Evolutionary conservation across 495 filamentous ascomycete genomes (phyloP).

Genomic region (Aspergillus funiculosus): DNA sequence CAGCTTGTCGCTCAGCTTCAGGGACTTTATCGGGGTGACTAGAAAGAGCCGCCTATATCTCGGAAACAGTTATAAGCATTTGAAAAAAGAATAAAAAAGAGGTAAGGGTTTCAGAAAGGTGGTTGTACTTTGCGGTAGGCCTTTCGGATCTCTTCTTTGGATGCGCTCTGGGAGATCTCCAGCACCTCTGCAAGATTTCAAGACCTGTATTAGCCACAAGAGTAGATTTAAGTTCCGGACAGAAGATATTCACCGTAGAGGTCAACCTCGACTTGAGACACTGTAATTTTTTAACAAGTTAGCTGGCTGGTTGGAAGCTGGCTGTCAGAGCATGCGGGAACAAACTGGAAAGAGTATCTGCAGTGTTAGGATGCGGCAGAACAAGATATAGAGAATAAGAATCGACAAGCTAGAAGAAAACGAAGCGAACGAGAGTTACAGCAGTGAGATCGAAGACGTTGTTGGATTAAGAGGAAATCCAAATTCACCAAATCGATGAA

Average conservation of each 20-base stretch:
- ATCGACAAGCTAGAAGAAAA: background rate
- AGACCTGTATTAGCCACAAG: constrained; percentile 8
- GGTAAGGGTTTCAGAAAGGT: background rate
- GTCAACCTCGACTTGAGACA: constrained; percentile 36
- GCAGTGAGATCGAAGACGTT: too few species aligned
- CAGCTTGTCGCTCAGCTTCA: constrained; percentile 72
- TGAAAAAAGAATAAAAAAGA: background rate
- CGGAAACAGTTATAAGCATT: constrained; percentile 13
- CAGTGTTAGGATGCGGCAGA: too few species aligned
- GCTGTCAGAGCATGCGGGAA: background rate
- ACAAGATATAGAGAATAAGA: background rate
- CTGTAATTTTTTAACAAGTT: constrained; percentile 21
- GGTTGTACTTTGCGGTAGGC: constrained; percentile 84
- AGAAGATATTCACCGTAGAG: constrained; percentile 38
- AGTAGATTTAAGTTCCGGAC: background rate
- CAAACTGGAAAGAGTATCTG: background rate
- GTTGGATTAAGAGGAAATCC: background rate
- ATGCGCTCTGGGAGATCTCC: constrained; percentile 61
- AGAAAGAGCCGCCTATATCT: constrained; percentile 67
- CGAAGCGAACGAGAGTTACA: too few species aligned
- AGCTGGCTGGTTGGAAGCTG: constrained; percentile 10
- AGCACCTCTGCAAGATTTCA: constrained; percentile 57
- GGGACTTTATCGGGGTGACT: constrained; percentile 95
- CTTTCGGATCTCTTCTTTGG: constrained; percentile 86
- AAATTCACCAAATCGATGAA: too few species aligned